phyloP scores from a whole-genome alignment of 768 basidiomycete genomes.

The Serendipita vermifera region DNA sequence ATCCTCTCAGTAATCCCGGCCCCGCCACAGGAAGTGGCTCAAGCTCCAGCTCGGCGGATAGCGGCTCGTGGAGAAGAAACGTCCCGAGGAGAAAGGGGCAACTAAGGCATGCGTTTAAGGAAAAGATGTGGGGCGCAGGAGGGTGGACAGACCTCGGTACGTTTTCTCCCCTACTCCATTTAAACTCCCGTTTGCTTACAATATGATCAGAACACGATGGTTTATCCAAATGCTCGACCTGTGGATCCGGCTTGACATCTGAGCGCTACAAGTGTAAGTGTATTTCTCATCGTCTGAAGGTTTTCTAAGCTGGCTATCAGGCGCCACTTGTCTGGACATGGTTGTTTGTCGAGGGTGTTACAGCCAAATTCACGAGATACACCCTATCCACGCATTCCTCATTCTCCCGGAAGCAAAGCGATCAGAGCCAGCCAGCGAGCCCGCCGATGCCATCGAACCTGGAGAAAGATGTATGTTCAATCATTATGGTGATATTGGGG shows the following conservation, averaged over 20 bases:
- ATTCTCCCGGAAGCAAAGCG: constrained; percentile 49
- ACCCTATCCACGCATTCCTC: constrained; percentile 80
- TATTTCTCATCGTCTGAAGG: not conserved
- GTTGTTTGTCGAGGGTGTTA: constrained; percentile 76
- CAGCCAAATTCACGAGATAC: constrained; percentile 84
- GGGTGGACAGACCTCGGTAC: constrained; percentile 86
- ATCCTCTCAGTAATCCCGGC: no score
- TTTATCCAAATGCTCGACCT: constrained; percentile 68
- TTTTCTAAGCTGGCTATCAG: constrained; percentile 13
- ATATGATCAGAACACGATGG: constrained; percentile 56
- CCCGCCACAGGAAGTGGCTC: not conserved
- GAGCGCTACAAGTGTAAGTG: constrained; percentile 64
- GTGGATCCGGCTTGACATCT: constrained; percentile 42
- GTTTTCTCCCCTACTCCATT: constrained; percentile 21
- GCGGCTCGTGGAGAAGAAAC: constrained; percentile 25
- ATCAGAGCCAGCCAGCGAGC: constrained; percentile 31
- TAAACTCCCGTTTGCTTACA: constrained; percentile 9
- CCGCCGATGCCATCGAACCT: constrained; percentile 30
- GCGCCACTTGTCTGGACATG: constrained; percentile 59
- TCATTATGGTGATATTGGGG: not conserved
- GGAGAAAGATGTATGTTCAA: constrained; percentile 48
- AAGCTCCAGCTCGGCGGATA: not conserved
- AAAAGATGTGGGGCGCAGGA: constrained; percentile 69
- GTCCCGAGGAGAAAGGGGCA: constrained; percentile 63
- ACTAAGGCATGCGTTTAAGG: constrained; percentile 70